phyloP scores from a whole-genome alignment of 805 yeast genomes.

The Saccharomycopsis sp. region DNA sequence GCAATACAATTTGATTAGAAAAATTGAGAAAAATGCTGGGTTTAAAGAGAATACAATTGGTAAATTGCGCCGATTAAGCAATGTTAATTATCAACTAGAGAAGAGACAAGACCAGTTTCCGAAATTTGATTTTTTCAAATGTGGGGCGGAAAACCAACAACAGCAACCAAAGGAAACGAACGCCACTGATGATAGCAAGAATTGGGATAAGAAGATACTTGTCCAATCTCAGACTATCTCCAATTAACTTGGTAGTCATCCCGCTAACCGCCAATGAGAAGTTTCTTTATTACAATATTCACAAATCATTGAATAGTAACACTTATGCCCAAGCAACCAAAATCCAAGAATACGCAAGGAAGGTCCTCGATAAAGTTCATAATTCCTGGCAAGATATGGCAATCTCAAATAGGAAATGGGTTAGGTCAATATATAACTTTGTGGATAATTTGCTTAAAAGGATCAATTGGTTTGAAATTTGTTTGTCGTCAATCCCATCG shows the following conservation, averaged over 20 bases:
- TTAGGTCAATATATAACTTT: conserved; percentile 31
- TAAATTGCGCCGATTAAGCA: not conserved
- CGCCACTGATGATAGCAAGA: not conserved
- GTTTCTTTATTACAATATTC: conserved; percentile 38
- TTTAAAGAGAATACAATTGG: too few species aligned
- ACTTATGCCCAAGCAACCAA: conserved; percentile 11
- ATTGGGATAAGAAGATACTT: too few species aligned
- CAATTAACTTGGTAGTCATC: conserved; percentile 35
- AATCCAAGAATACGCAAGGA: conserved; percentile 25
- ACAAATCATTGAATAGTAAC: conserved; percentile 2
- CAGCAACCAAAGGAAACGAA: not conserved
- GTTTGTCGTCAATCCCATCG: conserved; percentile 38
- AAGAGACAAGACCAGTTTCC: not conserved
- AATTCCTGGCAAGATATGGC: conserved; percentile 37
- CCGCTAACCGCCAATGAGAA: conserved; percentile 38
- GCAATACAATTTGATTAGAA: not conserved
- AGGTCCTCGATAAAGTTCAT: conserved; percentile 27
- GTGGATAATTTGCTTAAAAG: conserved; percentile 24
- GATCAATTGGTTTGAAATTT: conserved; percentile 29
- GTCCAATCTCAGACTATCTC: conserved; percentile 17
- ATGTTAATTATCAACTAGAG: not conserved
- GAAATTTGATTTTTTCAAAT: conserved; percentile 3
- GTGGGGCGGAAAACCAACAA: not conserved
- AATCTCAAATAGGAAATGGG: conserved; percentile 29
- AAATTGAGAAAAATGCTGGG: conserved; percentile 6